Conservation (phyloP, 768 basidiomycete genomes). For the Lactarius psammicola region DNA sequence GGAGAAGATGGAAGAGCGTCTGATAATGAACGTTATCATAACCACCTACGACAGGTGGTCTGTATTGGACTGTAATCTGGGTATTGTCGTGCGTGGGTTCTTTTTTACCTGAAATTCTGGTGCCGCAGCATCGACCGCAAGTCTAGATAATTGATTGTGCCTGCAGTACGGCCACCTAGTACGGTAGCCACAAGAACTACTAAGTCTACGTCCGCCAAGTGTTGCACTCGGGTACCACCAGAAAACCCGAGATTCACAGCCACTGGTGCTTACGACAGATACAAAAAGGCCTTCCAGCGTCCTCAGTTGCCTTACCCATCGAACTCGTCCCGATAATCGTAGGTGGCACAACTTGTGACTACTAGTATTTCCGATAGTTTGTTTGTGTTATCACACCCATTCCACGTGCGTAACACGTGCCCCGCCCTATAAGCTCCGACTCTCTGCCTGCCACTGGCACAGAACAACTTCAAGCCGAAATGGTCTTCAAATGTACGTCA, state of each 20-base stretch:
- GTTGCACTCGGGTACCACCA: not conserved
- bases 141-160: not conserved
- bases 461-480: not conserved
- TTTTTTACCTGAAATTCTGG: not conserved
- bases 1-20: not conserved
- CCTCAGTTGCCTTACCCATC: not conserved
- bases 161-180: not conserved
- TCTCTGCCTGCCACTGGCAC: not conserved
- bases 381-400: not conserved
- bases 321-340: not conserved
- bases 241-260: not conserved
- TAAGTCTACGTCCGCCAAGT: not conserved
- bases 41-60: not conserved
- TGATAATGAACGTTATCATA: not conserved
- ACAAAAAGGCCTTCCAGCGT: not conserved
- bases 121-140: not conserved
- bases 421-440: not conserved
- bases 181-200: not conserved
- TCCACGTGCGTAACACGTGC: not conserved
- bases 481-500: not conserved
- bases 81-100: not conserved
- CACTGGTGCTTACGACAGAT: not conserved
- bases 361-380: not conserved
- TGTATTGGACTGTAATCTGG: not conserved
- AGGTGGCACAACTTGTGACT: not conserved